These are phyloP conservation scores for Citrullus colocynthis DNA, from an alignment of 306 rosid genomes.

Conservation along the genomic window DNA sequence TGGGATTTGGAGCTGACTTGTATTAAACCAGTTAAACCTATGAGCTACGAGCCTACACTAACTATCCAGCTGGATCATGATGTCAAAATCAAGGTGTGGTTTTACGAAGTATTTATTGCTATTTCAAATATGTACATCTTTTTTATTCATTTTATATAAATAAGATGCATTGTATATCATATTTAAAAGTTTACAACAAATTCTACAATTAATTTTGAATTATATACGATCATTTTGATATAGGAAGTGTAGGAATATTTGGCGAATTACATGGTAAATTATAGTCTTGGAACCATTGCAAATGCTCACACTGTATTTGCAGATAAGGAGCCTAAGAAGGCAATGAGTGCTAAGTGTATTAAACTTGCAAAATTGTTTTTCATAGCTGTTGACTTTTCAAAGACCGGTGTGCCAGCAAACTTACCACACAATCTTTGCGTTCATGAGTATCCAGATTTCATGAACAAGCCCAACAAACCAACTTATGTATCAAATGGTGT, in stretches of 20 bases:
- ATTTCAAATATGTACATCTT: background rate
- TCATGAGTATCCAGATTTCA: slow-evolving; percentile 65
- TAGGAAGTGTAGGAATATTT: slow-evolving; percentile 72
- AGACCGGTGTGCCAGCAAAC: slow-evolving; percentile 65
- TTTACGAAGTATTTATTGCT: background rate
- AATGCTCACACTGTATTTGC: slow-evolving; percentile 75
- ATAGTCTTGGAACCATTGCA: slow-evolving; percentile 57
- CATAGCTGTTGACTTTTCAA: slow-evolving; percentile 67
- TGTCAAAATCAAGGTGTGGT: slow-evolving; percentile 54
- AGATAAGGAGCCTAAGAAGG: slow-evolving; percentile 33
- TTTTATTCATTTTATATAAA: background rate
- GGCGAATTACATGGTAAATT: slow-evolving; percentile 40
- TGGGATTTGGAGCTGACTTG: slow-evolving; percentile 73
- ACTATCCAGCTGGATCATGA: slow-evolving; percentile 27
- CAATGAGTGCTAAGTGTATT: slow-evolving; percentile 43
- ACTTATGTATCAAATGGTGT: slow-evolving; percentile 43
- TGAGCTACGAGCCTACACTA: slow-evolving; percentile 55
- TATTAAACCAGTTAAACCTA: slow-evolving; percentile 19
- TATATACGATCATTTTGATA: slow-evolving; percentile 7
- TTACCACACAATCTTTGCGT: slow-evolving; percentile 33
- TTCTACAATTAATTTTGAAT: background rate
- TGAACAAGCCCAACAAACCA: slow-evolving; percentile 53
- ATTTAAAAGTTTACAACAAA: background rate
- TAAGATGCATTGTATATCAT: background rate
- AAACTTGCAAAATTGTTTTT: slow-evolving; percentile 63